Base-by-base conservation (phyloP, 2,329 filamentous ascomycete species). In the Talaromyces verruculosus region DNA sequence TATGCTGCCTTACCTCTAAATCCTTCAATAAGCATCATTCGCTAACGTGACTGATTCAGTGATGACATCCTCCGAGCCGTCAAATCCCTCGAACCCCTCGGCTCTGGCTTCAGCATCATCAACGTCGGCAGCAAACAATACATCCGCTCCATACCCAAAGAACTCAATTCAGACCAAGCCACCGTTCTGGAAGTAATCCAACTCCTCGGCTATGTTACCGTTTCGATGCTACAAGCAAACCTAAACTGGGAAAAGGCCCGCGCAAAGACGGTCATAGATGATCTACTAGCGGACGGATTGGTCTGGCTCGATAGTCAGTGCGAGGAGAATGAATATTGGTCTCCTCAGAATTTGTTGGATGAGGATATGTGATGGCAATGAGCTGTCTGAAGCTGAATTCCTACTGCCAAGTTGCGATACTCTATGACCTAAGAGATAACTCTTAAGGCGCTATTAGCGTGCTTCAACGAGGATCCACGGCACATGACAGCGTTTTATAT, bases 51-150 rank as follows among this genome's bases (percentile, higher is more conserved):
- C 11, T 60, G 1, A 43, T n/a, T 4, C 63, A 89, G 87, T 73
- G 95, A 98, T 77, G 95, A 99, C 77, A 89, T 99, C 47, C 86
- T 95, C 64, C 88, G 93, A 22, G 94, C 95, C 0, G 93, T 98
- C 5, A 90, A 90, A 68, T 93, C 92, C 13, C 85, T 99, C 28
- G 88, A 90, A 72, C 95, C 95, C 0, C 86, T 99, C 1, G 93
- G 93, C 0, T 92, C 91, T 0, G 92, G 93, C 19, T 97, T 97
- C 79, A 90, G 88, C 30, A 89, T 97, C 65, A 85, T 97, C 69
- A 88, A 85, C 64, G 91, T 99, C 67, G 95, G 95, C 7, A 88
- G 88, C 69, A 91, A 91, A 74, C 87, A 91, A 68, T 95, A 97
- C 79, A 94, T 99, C 64, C 88, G 95, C 33, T 96, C 92, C 3